Evolutionary conservation across 129 eudicot species (phyloP), one percentile per base, ranked within the genome.

Genomic region (Pulicaria dysenterica): DNA sequence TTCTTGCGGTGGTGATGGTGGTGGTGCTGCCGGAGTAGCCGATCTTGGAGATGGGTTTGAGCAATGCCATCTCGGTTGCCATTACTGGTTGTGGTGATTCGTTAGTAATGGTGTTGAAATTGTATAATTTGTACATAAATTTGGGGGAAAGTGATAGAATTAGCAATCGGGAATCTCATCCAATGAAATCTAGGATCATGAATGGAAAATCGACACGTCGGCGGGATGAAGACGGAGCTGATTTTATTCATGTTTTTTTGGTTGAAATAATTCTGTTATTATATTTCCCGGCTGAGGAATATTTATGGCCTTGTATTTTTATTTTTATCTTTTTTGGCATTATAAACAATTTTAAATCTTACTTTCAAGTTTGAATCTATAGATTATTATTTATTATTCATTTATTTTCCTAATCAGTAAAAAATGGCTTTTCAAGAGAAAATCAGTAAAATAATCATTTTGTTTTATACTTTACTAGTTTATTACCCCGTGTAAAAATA

Each of bases 1-100:
- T 64, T 54, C 69, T 69, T 12, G 81, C 5, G 74, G 65, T 72
- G 57, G 77, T 19, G 73, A 45, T 54, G 74, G 57, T 54, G 74
- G 57, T 69, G 48, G 84, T 24, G 69, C 59, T 56, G 73, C 69
- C 49, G 73, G 10, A 62, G 56, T 64, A 81, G 17, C 72, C 71
- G 80, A 79, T 71, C 81, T 79, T 83, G 75, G 91, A 72, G 3
- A 85, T 81, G 92, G 98, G 95, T 77, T 93, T 93, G 15, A 83
- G 85, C 11, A 89, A 74, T 19, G 92, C 85, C 98, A 89, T 77
- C 3, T 85, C 83, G 48, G 91, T 70, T 56, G 89, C 84, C 86
- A 78, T 84, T 70, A 72, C 7, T 59, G 43, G 16, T 46, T 57
- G 38, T 24, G 62, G 42, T 54, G 40, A 6, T 17, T 45, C 47